These are phyloP conservation scores for Grigorovia humatica DNA, from an alignment of 805 yeast species.

Conservation along the genomic window DNA sequence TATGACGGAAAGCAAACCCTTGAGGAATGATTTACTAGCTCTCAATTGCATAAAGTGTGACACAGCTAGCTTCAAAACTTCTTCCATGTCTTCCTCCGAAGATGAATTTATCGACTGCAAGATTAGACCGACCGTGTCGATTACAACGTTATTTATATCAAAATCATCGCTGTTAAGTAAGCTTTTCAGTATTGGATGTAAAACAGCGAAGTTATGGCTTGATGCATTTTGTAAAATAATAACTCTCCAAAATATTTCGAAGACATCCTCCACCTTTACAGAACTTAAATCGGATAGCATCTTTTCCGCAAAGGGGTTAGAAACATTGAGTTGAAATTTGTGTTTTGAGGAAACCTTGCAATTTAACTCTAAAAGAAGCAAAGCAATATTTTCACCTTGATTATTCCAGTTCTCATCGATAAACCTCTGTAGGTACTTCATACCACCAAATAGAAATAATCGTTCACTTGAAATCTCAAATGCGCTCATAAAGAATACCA, in stretches of 20 bases:
- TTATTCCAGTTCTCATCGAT: slow-evolving; percentile 35
- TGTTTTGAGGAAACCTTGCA: slow-evolving; percentile 22
- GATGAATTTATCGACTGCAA: slow-evolving; percentile 28
- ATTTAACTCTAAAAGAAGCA: slow-evolving; percentile 32
- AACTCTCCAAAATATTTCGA: slow-evolving; percentile 44
- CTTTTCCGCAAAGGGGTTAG: slow-evolving; percentile 15
- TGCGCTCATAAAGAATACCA: slow-evolving; percentile 32
- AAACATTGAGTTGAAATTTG: slow-evolving; percentile 26
- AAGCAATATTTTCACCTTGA: slow-evolving; percentile 30
- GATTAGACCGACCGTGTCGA: slow-evolving; percentile 36
- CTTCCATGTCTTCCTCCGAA: slow-evolving; percentile 8
- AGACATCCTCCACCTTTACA: slow-evolving; percentile 10
- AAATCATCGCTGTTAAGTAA: background rate
- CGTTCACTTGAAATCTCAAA: slow-evolving; percentile 36
- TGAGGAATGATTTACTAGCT: slow-evolving; percentile 32
- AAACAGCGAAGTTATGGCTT: slow-evolving; percentile 11
- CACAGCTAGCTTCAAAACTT: slow-evolving; percentile 13
- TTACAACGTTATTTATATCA: slow-evolving; percentile 20
- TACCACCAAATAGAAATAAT: slow-evolving; percentile 33
- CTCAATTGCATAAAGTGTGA: slow-evolving; percentile 20
- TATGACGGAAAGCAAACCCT: slow-evolving; percentile 22
- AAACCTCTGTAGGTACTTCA: slow-evolving; percentile 38
- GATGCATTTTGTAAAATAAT: slow-evolving; percentile 21
- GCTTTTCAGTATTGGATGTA: slow-evolving; percentile 2
- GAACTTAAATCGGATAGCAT: slow-evolving; percentile 3